Conservation (phyloP, 495 filamentous ascomycete genomes). For the Thermothielavioides terrestris region DNA sequence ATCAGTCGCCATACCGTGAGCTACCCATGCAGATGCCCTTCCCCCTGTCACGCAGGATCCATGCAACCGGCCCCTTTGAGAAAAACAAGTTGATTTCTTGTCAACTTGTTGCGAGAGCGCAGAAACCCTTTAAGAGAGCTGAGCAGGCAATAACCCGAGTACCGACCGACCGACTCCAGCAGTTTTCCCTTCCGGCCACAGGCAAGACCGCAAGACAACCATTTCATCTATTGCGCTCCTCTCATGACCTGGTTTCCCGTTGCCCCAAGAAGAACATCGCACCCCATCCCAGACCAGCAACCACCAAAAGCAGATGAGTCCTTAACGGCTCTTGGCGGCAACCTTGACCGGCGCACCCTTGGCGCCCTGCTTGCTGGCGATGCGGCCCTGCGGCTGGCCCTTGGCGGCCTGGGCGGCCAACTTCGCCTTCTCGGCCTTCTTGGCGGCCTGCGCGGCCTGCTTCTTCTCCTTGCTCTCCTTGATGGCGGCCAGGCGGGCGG, state of each 20-base stretch:
- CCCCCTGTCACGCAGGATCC: conserved; percentile 20
- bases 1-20: conserved; percentile 28
- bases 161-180: conserved; percentile 32
- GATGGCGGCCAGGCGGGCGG: conserved; percentile 85
- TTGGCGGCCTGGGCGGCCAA: conserved; percentile 60
- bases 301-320: conserved; percentile 5
- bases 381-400: conserved; percentile 60
- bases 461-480: conserved; percentile 98
- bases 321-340: conserved; percentile 80
- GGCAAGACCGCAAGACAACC: conserved; percentile 20
- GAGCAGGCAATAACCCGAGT: conserved; percentile 27
- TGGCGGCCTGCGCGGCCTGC: conserved; percentile 69
- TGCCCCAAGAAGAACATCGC: conserved; percentile 13
- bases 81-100: conserved; percentile 21
- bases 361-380: conserved; percentile 92
- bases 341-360: conserved; percentile 86
- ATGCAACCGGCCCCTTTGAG: conserved; percentile 26
- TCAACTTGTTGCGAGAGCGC: conserved; percentile 19
- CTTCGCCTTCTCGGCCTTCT: conserved; percentile 99
- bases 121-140: conserved; percentile 24
- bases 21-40: conserved; percentile 29
- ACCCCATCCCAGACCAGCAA: conserved; percentile 10
- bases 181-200: conserved; percentile 21
- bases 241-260: conserved; percentile 10
- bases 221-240: conserved; percentile 17